Evolutionary conservation across 768 basidiomycete genomes (phyloP).

Genomic region (Psilocybe sp.): DNA sequence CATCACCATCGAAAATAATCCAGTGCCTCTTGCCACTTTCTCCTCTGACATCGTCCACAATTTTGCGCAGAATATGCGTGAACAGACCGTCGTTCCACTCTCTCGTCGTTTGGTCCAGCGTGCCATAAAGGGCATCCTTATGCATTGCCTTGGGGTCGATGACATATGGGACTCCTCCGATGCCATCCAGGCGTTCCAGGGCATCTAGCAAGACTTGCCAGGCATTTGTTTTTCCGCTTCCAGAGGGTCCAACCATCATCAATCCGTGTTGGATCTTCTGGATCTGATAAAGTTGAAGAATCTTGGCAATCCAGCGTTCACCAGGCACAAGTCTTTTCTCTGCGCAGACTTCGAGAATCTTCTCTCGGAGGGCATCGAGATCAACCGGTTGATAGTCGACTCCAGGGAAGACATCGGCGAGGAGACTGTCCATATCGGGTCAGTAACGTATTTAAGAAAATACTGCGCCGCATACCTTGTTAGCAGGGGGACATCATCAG

Average conservation of each 20-base stretch:
- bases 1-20: conserved; percentile 99
- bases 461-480: conserved; percentile 60
- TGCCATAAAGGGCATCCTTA: conserved; percentile 97
- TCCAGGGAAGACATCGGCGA: conserved; percentile 97
- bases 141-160: conserved; percentile 99
- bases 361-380: conserved; percentile 77
- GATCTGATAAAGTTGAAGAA: conserved; percentile 96
- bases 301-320: conserved; percentile 91
- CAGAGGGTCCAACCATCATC: conserved; percentile 99
- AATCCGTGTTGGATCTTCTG: conserved; percentile 99
- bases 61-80: conserved; percentile 95
- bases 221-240: conserved; percentile 94
- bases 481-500: conserved; percentile 92
- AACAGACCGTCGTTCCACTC: conserved; percentile 99
- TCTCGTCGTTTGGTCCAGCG: conserved; percentile 92
- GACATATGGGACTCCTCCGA: conserved; percentile 91
- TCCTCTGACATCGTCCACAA: conserved; percentile 97
- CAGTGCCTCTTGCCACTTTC: conserved; percentile 96
- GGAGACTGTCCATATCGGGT: conserved; percentile 50
- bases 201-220: conserved; percentile 94
- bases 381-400: conserved; percentile 90
- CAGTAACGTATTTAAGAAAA: conserved; percentile 1
- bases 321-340: conserved; percentile 85
- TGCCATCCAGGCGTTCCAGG: conserved; percentile 85
- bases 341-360: conserved; percentile 83